Percentiles rank a stretch among this genome's conserved stretches.
These are phyloP conservation scores for Fagopyrum homotropicum DNA, from an alignment of 148 eudicot species.

Conservation along the genomic window DNA sequence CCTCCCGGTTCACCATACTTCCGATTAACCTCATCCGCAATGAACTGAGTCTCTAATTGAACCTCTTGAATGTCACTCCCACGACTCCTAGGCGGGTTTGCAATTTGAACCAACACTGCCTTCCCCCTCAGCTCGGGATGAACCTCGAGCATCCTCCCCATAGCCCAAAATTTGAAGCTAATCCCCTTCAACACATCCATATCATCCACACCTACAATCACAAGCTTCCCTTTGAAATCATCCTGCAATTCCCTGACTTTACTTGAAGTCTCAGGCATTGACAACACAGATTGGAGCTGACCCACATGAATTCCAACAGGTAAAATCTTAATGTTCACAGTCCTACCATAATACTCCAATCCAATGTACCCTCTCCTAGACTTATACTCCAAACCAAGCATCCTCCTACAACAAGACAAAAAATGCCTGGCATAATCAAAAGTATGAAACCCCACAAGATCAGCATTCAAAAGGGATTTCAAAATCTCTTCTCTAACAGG, in stretches of 20 bases:
- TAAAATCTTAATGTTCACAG: conserved; percentile 71
- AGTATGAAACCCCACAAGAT: conserved; percentile 78
- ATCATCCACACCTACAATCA: conserved; percentile 79
- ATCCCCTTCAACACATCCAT: conserved; percentile 90
- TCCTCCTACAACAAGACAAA: conserved; percentile 73
- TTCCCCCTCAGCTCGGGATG: conserved; percentile 44
- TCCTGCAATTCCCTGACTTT: conserved; percentile 36
- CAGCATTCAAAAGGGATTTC: conserved; percentile 65
- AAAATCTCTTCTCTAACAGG: conserved; percentile 79
- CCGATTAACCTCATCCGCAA: conserved; percentile 41
- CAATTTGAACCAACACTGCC: conserved; percentile 67
- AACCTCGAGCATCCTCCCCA: conserved; percentile 44
- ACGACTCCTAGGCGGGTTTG: conserved; percentile 62
- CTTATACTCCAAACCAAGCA: conserved; percentile 77
- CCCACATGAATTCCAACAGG: conserved; percentile 86
- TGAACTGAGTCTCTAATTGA: conserved; percentile 34
- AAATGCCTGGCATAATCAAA: conserved; percentile 93
- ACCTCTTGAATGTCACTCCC: conserved; percentile 68
- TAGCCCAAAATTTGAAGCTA: conserved; percentile 63
- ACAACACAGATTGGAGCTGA: conserved; percentile 42
- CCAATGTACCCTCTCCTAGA: conserved; percentile 82
- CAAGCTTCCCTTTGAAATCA: conserved; percentile 46
- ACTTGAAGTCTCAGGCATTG: conserved; percentile 31
- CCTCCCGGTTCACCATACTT: conserved; percentile 38
- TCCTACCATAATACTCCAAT: conserved; percentile 73